These are phyloP conservation scores for Suillus subaureus DNA, from an alignment of 768 basidiomycete genomes.

Conservation along the genomic window DNA sequence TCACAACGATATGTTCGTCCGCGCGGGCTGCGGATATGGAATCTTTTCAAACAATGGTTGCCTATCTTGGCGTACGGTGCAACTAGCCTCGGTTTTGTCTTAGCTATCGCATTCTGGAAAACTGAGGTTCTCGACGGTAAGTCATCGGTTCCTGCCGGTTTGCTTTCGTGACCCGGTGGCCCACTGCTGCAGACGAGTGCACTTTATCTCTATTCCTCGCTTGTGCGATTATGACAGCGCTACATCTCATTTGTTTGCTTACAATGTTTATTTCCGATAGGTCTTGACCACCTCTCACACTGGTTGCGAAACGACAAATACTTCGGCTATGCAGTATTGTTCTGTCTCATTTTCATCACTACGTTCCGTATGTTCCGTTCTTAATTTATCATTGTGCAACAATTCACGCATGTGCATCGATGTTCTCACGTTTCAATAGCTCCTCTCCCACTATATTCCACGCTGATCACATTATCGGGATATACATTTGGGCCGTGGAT, in stretches of 20 bases:
- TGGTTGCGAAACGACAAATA: slow-evolving; percentile 74
- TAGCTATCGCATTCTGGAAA: slow-evolving; percentile 84
- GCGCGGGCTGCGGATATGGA: slow-evolving; percentile 54
- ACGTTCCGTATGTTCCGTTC: slow-evolving; percentile 71
- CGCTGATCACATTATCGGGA: slow-evolving; percentile 88
- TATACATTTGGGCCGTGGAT: slow-evolving; percentile 87
- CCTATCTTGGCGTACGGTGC: slow-evolving; percentile 77
- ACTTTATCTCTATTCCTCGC: not conserved
- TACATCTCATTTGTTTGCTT: slow-evolving; percentile 7
- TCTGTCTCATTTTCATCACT: slow-evolving; percentile 81
- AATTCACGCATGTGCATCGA: slow-evolving; percentile 16
- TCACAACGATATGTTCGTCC: slow-evolving; percentile 44
- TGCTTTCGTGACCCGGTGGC: slow-evolving; percentile 8
- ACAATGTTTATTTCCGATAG: slow-evolving; percentile 39
- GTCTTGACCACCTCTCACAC: slow-evolving; percentile 78
- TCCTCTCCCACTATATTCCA: slow-evolving; percentile 90
- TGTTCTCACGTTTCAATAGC: slow-evolving; percentile 46
- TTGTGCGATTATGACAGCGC: not conserved
- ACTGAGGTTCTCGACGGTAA: slow-evolving; percentile 79
- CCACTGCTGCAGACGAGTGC: not conserved
- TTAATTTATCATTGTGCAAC: slow-evolving; percentile 6
- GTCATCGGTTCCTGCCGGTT: slow-evolving; percentile 29
- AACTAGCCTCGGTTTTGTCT: slow-evolving; percentile 75
- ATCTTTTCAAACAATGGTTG: slow-evolving; percentile 70
- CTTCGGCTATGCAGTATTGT: slow-evolving; percentile 79